Evolutionary conservation across 106 monocot genomes (phyloP).

Genomic region (Allium fistulosum): DNA sequence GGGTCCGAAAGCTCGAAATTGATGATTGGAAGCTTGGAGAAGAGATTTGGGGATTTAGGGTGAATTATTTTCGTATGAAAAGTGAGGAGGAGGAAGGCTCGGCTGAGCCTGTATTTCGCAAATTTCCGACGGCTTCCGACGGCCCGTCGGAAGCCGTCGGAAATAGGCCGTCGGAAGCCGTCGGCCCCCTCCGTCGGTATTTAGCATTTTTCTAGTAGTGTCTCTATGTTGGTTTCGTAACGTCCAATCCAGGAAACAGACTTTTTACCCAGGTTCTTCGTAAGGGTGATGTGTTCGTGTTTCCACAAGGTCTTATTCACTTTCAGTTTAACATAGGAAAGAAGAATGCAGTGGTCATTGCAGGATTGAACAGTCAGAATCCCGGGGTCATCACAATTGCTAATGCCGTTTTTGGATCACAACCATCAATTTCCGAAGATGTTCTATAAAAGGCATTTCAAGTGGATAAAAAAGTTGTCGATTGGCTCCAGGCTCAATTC

Average conservation of each 20-base stretch:
- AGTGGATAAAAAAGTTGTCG: conserved; percentile 13
- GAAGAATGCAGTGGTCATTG: background rate
- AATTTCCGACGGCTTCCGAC: no score
- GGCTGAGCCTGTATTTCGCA: no score
- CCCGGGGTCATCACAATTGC: conserved; percentile 3
- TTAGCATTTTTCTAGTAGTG: no score
- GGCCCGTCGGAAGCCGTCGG: no score
- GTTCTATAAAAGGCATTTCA: conserved; percentile 42
- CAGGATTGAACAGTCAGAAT: conserved; percentile 10
- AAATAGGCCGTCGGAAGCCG: no score
- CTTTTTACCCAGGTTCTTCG: conserved; percentile 7
- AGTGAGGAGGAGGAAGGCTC: no score
- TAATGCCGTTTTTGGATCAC: conserved; percentile 37
- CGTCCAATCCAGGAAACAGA: background rate
- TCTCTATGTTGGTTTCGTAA: no score
- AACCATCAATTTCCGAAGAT: conserved; percentile 4
- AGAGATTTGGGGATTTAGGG: no score
- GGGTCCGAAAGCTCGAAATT: no score
- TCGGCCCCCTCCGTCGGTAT: no score
- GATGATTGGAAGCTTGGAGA: no score
- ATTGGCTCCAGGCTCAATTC: conserved; percentile 3
- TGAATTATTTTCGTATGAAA: no score
- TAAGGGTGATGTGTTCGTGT: conserved; percentile 7
- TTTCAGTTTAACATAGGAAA: conserved; percentile 1
- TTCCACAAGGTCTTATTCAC: background rate